Percentiles rank a stretch among this genome's conserved stretches.
Evolutionary conservation across 805 yeast species (phyloP).

Genomic region (Tetrapisispora taiwanensis): DNA sequence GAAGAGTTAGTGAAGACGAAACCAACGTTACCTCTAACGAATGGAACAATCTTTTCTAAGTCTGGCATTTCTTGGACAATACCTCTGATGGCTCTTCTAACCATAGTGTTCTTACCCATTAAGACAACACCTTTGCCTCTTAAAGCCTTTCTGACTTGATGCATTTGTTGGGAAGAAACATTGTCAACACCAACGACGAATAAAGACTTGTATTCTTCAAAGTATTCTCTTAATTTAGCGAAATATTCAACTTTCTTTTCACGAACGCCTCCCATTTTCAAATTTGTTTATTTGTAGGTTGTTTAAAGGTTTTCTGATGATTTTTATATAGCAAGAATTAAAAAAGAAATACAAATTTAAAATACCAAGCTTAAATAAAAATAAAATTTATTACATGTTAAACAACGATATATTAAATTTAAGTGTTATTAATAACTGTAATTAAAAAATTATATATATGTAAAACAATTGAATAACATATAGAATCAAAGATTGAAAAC

Average conservation of each 20-base stretch:
- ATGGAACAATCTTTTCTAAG: slow-evolving; percentile 88
- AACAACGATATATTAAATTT: too few relatives aligned
- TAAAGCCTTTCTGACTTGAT: slow-evolving; percentile 94
- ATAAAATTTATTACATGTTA: too few relatives aligned
- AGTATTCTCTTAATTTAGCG: slow-evolving; percentile 85
- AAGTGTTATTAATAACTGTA: too few relatives aligned
- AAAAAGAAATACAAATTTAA: too few relatives aligned
- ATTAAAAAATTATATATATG: too few relatives aligned
- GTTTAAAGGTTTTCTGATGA: slow-evolving; percentile 54
- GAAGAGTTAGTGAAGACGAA: slow-evolving; percentile 97
- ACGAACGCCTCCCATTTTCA: slow-evolving; percentile 99
- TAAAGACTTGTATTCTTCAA: slow-evolving; percentile 95
- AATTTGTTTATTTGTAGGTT: slow-evolving; percentile 60
- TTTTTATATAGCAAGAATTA: neutral
- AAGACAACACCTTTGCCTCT: slow-evolving; percentile 92
- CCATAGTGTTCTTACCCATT: slow-evolving; percentile 99
- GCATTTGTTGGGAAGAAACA: slow-evolving; percentile 99
- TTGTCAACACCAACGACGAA: slow-evolving; percentile 99
- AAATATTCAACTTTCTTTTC: slow-evolving; percentile 96
- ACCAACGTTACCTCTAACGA: slow-evolving; percentile 97
- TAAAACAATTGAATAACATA: too few relatives aligned
- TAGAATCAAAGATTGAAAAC: too few relatives aligned
- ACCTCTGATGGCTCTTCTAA: slow-evolving; percentile 98
- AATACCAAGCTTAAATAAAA: too few relatives aligned
- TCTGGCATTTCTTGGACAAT: slow-evolving; percentile 91